These are phyloP conservation scores for Venturia pyrina DNA, from an alignment of 2,329 filamentous ascomycete genomes.

Conservation along the genomic window DNA sequence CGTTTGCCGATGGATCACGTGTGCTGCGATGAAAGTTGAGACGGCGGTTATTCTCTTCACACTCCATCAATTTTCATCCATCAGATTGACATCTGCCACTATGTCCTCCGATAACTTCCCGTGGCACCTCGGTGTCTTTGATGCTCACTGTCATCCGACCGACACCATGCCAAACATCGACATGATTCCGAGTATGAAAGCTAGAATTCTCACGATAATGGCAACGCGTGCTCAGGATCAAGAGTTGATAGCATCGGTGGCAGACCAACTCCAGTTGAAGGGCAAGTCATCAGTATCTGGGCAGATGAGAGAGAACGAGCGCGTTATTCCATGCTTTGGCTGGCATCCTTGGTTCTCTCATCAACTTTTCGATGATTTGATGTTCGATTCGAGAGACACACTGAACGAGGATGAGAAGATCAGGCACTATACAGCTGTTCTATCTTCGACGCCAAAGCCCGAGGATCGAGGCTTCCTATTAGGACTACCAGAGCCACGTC, in stretches of 20 bases:
- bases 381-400: conserved; percentile 20
- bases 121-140: conserved; percentile 62
- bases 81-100: neutral
- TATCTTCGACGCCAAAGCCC: conserved; percentile 41
- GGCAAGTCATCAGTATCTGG: conserved; percentile 18
- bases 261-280: conserved; percentile 39
- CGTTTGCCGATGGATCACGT: too few species aligned
- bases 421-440: conserved; percentile 56
- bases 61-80: neutral
- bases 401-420: conserved; percentile 36
- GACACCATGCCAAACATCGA: conserved; percentile 58
- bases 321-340: conserved; percentile 63
- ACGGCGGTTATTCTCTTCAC: too few species aligned
- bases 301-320: conserved; percentile 26
- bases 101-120: conserved; percentile 36
- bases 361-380: conserved; percentile 56
- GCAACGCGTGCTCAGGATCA: conserved; percentile 68
- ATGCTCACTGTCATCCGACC: conserved; percentile 78
- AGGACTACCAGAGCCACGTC: conserved; percentile 48
- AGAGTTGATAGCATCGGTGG: conserved; percentile 55
- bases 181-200: conserved; percentile 54
- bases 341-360: conserved; percentile 86
- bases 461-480: conserved; percentile 39
- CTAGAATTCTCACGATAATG: conserved; percentile 62
- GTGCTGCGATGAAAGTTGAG: too few species aligned